Percentiles rank a stretch among this genome's conserved stretches.
These are phyloP conservation scores for Acer yangbiense DNA, from an alignment of 345 rosid species.

Conservation along the genomic window DNA sequence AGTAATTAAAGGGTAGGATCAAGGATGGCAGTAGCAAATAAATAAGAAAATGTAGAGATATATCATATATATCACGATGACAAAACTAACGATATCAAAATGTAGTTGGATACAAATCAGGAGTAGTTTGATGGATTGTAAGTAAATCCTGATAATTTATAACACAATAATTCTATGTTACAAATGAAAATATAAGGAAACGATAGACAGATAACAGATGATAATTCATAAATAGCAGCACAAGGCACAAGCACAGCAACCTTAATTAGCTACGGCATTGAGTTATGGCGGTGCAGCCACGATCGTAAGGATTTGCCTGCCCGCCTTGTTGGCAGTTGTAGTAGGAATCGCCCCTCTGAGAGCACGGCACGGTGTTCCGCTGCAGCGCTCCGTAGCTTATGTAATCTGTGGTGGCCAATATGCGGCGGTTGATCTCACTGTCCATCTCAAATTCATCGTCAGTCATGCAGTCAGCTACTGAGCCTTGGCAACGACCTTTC, in stretches of 20 bases:
- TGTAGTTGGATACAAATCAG: neutral
- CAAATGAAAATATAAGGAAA: constrained; percentile 8
- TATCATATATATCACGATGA: too few relatives aligned
- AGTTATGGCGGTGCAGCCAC: constrained; percentile 75
- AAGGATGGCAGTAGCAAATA: neutral
- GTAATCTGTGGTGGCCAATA: constrained; percentile 62
- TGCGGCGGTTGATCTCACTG: constrained; percentile 61
- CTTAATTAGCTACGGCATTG: constrained; percentile 59
- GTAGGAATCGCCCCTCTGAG: constrained; percentile 79
- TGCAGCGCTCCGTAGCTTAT: constrained; percentile 77
- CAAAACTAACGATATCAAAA: neutral
- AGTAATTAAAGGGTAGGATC: neutral
- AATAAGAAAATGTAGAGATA: too few relatives aligned
- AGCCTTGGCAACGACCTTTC: constrained; percentile 46
- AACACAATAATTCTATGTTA: neutral
- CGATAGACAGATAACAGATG: neutral
- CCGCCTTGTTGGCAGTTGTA: constrained; percentile 84
- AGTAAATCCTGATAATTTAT: constrained; percentile 8
- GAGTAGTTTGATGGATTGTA: neutral
- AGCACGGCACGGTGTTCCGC: constrained; percentile 73
- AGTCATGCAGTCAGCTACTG: constrained; percentile 56
- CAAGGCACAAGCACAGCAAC: too few relatives aligned
- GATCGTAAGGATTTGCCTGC: constrained; percentile 72
- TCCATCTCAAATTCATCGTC: constrained; percentile 58
- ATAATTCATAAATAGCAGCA: too few relatives aligned